These are phyloP conservation scores for Jackrogersella minutella DNA, from an alignment of 495 filamentous ascomycete species.

Conservation along the genomic window DNA sequence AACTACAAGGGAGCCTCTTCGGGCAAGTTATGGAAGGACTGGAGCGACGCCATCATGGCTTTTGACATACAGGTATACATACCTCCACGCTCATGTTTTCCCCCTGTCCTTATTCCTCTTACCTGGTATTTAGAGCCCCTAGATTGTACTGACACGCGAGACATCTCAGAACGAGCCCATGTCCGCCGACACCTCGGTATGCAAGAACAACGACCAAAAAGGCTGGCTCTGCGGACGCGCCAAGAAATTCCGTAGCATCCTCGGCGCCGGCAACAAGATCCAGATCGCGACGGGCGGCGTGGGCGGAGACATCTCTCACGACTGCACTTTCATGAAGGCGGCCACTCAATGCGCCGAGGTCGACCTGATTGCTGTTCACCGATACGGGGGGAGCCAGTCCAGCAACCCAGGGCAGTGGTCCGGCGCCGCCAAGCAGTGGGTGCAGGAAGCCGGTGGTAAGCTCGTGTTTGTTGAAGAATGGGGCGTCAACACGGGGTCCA, in stretches of 20 bases:
- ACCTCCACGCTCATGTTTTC: background rate
- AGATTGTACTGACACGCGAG: no score
- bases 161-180: conserved; percentile 51
- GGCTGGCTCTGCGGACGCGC: conserved; percentile 49
- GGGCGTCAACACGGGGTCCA: conserved; percentile 35
- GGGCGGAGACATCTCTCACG: conserved; percentile 41
- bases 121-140: no score
- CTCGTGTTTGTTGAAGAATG: conserved; percentile 44
- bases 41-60: conserved; percentile 49
- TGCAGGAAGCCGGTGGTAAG: conserved; percentile 34
- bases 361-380: conserved; percentile 42
- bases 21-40: conserved; percentile 46
- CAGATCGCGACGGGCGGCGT: conserved; percentile 43
- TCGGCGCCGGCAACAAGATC: conserved; percentile 34
- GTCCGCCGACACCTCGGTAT: conserved; percentile 27
- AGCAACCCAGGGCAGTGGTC: conserved; percentile 32
- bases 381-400: conserved; percentile 34
- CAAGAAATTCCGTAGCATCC: conserved; percentile 27
- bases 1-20: conserved; percentile 45
- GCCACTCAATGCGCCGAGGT: conserved; percentile 36
- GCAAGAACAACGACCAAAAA: conserved; percentile 38
- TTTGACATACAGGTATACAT: conserved; percentile 44
- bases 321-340: conserved; percentile 32
- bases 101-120: no score
- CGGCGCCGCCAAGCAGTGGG: conserved; percentile 14